A percentile compares a stretch with the other conserved stretches of the same genome.
These are phyloP conservation scores for Coemansia sp. DNA, from an alignment of 192 early-diverging fungal genomes.

Conservation along the genomic window DNA sequence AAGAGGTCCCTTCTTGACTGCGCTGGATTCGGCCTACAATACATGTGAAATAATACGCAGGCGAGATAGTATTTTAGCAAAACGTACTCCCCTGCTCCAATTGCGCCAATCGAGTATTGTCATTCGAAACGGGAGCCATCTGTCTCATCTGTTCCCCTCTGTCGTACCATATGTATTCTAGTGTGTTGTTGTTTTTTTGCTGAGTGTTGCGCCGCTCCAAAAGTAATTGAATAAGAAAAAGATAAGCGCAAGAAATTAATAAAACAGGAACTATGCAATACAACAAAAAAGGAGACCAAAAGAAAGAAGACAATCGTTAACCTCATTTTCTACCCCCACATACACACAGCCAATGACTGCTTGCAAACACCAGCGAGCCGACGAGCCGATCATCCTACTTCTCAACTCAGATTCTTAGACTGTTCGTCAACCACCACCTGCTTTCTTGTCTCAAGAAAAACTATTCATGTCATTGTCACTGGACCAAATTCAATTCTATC, in stretches of 20 bases:
- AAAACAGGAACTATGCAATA: conserved; percentile 9
- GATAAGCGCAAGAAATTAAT: conserved; percentile 12
- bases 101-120: background rate
- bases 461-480: background rate
- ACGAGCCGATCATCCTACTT: background rate
- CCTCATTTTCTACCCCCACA: conserved; percentile 7
- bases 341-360: conserved; percentile 32
- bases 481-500: conserved; percentile 31
- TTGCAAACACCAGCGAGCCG: conserved; percentile 31
- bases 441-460: background rate
- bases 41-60: background rate
- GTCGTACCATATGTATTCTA: conserved; percentile 11
- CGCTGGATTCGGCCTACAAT: conserved; percentile 51
- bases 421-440: background rate
- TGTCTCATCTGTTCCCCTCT: background rate
- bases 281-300: background rate
- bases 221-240: background rate
- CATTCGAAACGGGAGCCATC: background rate
- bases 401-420: background rate
- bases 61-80: background rate
- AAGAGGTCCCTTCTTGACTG: conserved; percentile 46
- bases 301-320: background rate
- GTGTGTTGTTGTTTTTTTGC: background rate
- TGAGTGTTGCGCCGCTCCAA: background rate
- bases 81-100: background rate